Percentiles rank a stretch among this genome's conserved stretches.
Conservation (phyloP, 306 rosid species). For the Coriaria nepalensis region DNA sequence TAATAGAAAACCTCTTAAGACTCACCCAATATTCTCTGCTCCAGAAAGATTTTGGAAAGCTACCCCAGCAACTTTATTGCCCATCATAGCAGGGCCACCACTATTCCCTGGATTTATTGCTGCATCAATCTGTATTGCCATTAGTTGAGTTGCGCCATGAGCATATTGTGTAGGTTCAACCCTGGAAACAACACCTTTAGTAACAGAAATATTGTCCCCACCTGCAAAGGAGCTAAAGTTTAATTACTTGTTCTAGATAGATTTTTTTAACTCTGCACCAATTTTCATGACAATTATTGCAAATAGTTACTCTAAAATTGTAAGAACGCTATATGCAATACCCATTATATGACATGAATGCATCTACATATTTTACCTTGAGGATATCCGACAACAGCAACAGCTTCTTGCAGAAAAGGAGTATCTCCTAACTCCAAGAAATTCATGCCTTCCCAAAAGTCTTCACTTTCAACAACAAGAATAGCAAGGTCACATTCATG, state of each 20-base stretch:
- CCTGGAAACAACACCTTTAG: slow-evolving; percentile 86
- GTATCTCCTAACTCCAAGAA: slow-evolving; percentile 65
- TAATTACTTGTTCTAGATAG: not conserved
- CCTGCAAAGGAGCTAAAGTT: slow-evolving; percentile 22
- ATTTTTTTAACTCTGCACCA: too few species aligned
- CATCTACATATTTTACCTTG: slow-evolving; percentile 34
- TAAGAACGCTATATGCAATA: too few species aligned
- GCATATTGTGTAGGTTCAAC: slow-evolving; percentile 89
- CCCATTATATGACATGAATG: not conserved
- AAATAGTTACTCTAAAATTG: too few species aligned
- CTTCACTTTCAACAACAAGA: slow-evolving; percentile 41
- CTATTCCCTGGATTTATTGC: slow-evolving; percentile 96
- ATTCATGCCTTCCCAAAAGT: slow-evolving; percentile 67
- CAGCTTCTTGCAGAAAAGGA: slow-evolving; percentile 80
- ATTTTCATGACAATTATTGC: too few species aligned
- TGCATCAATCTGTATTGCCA: slow-evolving; percentile 95
- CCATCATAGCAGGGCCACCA: slow-evolving; percentile 93
- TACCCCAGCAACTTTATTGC: slow-evolving; percentile 74
- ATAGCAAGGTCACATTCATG: slow-evolving; percentile 90
- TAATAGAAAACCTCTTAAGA: not conserved
- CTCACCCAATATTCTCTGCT: slow-evolving; percentile 90
- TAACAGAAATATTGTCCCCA: slow-evolving; percentile 87
- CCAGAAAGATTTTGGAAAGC: slow-evolving; percentile 97
- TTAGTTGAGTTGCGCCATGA: slow-evolving; percentile 74
- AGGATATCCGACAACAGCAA: slow-evolving; percentile 91